A percentile compares a stretch with the other conserved stretches of the same genome.
phyloP scores from a whole-genome alignment of 139 green algal genomes.

The Tetraselmis striata region DNA sequence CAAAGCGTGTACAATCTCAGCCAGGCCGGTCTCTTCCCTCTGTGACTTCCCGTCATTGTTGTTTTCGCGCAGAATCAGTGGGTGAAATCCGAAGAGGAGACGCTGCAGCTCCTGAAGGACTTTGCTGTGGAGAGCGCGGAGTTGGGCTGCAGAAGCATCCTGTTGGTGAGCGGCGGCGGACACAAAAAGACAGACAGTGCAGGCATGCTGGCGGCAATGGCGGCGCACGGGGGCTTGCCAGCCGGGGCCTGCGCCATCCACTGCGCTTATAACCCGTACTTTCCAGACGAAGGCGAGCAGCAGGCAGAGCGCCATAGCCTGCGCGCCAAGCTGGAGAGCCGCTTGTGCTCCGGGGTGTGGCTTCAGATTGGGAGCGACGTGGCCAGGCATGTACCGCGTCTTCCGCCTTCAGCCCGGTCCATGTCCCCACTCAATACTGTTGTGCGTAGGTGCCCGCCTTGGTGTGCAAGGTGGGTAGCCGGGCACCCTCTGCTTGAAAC shows the following conservation, averaged over 20 bases:
- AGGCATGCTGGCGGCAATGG: background rate
- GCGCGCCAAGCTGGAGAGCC: background rate
- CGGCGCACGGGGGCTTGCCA: background rate
- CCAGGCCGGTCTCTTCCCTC: too few relatives aligned
- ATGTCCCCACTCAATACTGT: too few relatives aligned
- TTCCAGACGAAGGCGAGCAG: background rate
- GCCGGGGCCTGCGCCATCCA: background rate
- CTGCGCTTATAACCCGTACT: conserved; percentile 10
- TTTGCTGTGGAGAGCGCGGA: background rate
- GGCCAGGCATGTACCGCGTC: too few relatives aligned
- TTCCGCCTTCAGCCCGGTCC: too few relatives aligned
- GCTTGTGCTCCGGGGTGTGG: conserved; percentile 6
- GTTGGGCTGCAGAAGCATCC: background rate
- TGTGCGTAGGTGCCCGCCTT: too few relatives aligned
- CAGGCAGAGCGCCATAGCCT: background rate
- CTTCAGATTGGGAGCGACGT: conserved; percentile 7
- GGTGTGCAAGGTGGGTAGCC: too few relatives aligned
- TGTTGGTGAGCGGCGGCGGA: background rate
- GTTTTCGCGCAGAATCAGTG: too few relatives aligned
- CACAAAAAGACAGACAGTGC: background rate
- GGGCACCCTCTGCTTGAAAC: too few relatives aligned
- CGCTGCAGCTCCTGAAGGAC: background rate
- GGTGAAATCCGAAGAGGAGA: background rate
- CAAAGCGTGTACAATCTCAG: too few relatives aligned
- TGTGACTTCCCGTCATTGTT: too few relatives aligned